Base-by-base conservation (phyloP, 495 filamentous ascomycete species). In the Trypethelium eluteriae region DNA sequence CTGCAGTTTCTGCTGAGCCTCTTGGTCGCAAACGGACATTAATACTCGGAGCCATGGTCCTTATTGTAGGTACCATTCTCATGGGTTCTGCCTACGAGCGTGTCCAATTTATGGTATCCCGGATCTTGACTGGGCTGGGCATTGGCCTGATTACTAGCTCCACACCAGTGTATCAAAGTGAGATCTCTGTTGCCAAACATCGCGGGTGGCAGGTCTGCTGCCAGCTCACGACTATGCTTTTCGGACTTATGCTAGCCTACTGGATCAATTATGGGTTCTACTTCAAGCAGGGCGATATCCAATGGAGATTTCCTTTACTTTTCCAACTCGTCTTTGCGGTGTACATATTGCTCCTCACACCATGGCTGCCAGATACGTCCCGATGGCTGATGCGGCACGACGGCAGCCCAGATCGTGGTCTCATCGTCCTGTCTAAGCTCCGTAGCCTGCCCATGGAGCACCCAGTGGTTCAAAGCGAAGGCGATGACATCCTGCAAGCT, bases 151-250 rank as follows among this genome's bases (percentile, higher is more conserved):
- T 75, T 9, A 76, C 75, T 16, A 71, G 73, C n/a, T 68, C 71
- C 44, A 71, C 75, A 1, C 75, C 76, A 18, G 70, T 78, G 1
- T 77, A 73, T 38, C 76, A 77, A 62, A 74, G 70, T 41, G 76
- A 77, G 39, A 74, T 74, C 32, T 70, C 67, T 61, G 62, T 68
- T 25, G 65, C 72, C 1, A 70, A 64, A 14, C 70, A 73, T 41
- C 66, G 76, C 39, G 75, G 75, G 14, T 73, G 70, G 75, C 71
- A 74, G 53, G 62, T 77, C 10, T 74, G 67, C 38, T 75, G 70
- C 39, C 70, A 76, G 50, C 49, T 76, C 44, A 72, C 69, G 44
- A 75, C 67, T 38, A 75, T 73, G 69, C 59, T 76, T 9, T 70
- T 74, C 41, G 70, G 74, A 4, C 62, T 76, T 6, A 70, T 72